Evolutionary conservation across 768 basidiomycete species (phyloP).

Genomic region (Rhodotorula kratochvilovae): DNA sequence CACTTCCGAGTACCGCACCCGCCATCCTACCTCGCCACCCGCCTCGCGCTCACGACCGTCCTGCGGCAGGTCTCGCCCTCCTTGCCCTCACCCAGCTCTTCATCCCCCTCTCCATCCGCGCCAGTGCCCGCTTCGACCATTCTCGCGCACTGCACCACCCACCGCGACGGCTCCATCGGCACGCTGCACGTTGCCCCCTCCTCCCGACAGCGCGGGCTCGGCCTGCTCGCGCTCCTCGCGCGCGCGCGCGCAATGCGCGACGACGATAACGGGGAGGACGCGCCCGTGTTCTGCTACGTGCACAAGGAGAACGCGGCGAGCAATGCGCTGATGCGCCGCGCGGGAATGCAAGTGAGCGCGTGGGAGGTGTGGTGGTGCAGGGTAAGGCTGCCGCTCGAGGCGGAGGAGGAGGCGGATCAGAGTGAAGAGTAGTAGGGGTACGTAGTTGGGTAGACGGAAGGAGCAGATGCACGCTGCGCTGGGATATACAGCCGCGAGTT

Average conservation of each 20-base stretch:
- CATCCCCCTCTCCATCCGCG: background rate
- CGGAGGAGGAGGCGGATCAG: background rate
- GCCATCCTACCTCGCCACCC: conserved; percentile 13
- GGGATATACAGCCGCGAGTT: too few relatives aligned
- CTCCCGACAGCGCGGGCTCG: background rate
- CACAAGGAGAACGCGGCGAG: conserved; percentile 64
- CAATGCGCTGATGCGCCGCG: conserved; percentile 80
- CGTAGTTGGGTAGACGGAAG: too few relatives aligned
- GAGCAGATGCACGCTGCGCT: too few relatives aligned
- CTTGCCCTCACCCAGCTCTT: background rate
- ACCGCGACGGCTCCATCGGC: conserved; percentile 33
- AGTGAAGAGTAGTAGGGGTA: too few relatives aligned
- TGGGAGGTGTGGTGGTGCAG: conserved; percentile 56
- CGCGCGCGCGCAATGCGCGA: background rate
- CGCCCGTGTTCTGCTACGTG: conserved; percentile 23
- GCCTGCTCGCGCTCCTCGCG: background rate
- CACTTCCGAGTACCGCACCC: conserved; percentile 26
- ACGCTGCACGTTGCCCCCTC: conserved; percentile 14
- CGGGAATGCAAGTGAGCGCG: conserved; percentile 82
- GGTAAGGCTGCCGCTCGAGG: conserved; percentile 9
- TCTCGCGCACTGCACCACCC: conserved; percentile 24
- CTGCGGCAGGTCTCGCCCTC: background rate
- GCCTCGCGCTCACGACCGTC: conserved; percentile 5
- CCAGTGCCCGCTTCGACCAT: background rate
- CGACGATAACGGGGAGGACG: background rate